phyloP scores from a whole-genome alignment of 2,329 filamentous ascomycete genomes.

The Dactylellina sp. region DNA sequence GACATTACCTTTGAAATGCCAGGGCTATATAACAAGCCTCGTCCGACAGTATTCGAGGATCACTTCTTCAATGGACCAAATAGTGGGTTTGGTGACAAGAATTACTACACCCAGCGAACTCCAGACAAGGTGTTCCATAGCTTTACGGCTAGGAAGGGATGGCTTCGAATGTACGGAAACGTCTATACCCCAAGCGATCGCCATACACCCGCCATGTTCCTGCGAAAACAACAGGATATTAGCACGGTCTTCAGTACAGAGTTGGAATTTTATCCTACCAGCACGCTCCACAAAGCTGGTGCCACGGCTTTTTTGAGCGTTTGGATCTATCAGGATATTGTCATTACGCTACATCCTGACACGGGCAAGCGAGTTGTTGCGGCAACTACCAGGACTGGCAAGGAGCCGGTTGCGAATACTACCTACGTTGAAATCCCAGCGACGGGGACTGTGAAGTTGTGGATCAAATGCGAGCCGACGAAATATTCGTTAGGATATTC shows the following conservation, averaged over 20 bases:
- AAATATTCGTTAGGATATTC: slow-evolving; percentile 58
- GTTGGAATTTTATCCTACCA: slow-evolving; percentile 58
- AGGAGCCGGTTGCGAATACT: slow-evolving; percentile 50
- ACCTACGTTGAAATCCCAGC: slow-evolving; percentile 55
- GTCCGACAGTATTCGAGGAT: slow-evolving; percentile 62
- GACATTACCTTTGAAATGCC: slow-evolving; percentile 65
- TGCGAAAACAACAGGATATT: slow-evolving; percentile 67
- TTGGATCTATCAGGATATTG: slow-evolving; percentile 57
- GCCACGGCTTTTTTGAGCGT: slow-evolving; percentile 55
- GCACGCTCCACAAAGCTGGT: slow-evolving; percentile 55
- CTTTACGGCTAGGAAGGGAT: slow-evolving; percentile 65
- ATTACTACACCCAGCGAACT: slow-evolving; percentile 63
- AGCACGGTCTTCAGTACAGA: slow-evolving; percentile 57
- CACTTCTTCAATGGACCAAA: slow-evolving; percentile 62
- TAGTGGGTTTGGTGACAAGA: slow-evolving; percentile 59
- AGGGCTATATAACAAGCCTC: slow-evolving; percentile 60
- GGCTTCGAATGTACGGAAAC: slow-evolving; percentile 68
- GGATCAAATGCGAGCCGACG: slow-evolving; percentile 57
- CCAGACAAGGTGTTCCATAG: slow-evolving; percentile 67
- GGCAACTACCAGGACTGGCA: slow-evolving; percentile 51
- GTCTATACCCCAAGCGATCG: slow-evolving; percentile 69
- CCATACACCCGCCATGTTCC: slow-evolving; percentile 68
- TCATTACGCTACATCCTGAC: slow-evolving; percentile 55
- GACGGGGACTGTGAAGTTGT: slow-evolving; percentile 51
- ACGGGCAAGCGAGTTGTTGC: slow-evolving; percentile 55